Evolutionary conservation across 768 basidiomycete species (phyloP).

Genomic region (Boletus rufocinnamomeus): DNA sequence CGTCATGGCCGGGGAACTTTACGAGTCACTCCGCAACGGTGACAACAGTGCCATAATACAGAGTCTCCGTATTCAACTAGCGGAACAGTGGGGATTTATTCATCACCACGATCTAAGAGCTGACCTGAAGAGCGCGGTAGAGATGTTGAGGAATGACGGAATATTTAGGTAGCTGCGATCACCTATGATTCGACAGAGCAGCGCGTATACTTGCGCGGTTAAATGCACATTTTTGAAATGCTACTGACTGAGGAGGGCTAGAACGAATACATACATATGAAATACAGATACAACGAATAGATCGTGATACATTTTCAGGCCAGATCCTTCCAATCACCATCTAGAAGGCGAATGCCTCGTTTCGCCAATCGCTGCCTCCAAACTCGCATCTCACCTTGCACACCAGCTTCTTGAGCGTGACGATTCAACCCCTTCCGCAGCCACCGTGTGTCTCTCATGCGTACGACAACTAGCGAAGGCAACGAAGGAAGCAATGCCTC

Average conservation of each 20-base stretch:
- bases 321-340: conserved; percentile 68
- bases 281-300: conserved; percentile 13
- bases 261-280: conserved; percentile 3
- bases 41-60: conserved; percentile 30
- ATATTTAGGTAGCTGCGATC: neutral
- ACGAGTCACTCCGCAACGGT: conserved; percentile 34
- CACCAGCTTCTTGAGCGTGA: conserved; percentile 69
- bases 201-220: neutral
- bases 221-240: neutral
- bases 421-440: conserved; percentile 63
- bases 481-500: conserved; percentile 57
- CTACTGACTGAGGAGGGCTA: conserved; percentile 8
- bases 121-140: conserved; percentile 40
- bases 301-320: conserved; percentile 14
- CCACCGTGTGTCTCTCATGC: conserved; percentile 73
- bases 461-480: conserved; percentile 56
- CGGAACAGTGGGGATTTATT: conserved; percentile 47
- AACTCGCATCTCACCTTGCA: conserved; percentile 78
- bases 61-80: conserved; percentile 38
- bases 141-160: conserved; percentile 18
- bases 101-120: conserved; percentile 49
- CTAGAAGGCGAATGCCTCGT: conserved; percentile 62
- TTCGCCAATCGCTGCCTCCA: conserved; percentile 67
- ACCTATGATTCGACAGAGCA: neutral
- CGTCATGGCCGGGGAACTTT: conserved; percentile 43